Conservation (phyloP, 2,329 filamentous ascomycete genomes). For the Calcarisporium arbuscula region DNA sequence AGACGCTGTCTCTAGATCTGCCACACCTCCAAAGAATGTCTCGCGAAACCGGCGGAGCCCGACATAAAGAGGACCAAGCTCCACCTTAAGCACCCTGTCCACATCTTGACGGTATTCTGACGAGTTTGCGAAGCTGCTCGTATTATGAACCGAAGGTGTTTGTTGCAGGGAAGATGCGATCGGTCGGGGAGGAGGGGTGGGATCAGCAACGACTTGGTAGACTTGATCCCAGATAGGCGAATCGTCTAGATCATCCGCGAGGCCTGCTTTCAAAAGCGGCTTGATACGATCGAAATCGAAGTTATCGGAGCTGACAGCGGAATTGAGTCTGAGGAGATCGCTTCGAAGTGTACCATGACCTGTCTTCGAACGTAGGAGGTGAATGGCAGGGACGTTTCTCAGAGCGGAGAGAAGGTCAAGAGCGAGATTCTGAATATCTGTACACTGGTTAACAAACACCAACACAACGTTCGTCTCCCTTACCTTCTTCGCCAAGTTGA, state of each 20-base stretch:
- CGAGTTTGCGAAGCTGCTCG: conserved; percentile 26
- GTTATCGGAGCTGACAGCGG: conserved; percentile 7
- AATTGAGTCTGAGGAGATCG: conserved; percentile 9
- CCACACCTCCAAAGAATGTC: conserved; percentile 25
- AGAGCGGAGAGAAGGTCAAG: conserved; percentile 18
- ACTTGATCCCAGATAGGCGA: conserved; percentile 28
- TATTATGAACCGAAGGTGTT: conserved; percentile 24
- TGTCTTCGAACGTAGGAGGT: conserved; percentile 6
- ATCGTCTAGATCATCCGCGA: conserved; percentile 20
- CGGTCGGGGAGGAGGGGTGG: conserved; percentile 17
- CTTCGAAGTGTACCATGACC: conserved; percentile 6
- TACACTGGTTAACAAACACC: conserved; percentile 10
- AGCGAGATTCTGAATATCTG: conserved; percentile 19
- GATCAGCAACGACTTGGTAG: conserved; percentile 20
- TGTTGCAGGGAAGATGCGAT: conserved; percentile 22
- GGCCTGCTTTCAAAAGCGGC: conserved; percentile 23
- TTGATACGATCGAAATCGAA: conserved; percentile 20
- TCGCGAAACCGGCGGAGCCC: conserved; percentile 25
- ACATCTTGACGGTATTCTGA: conserved; percentile 26
- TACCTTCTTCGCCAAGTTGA: conserved; percentile 18
- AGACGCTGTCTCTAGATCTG: conserved; percentile 22
- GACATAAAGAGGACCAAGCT: conserved; percentile 28
- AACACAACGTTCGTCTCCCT: neutral
- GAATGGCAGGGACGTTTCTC: conserved; percentile 8
- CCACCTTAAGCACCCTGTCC: conserved; percentile 26